Evolutionary conservation across 345 rosid species (phyloP).

Genomic region (Eucalyptus pumila): DNA sequence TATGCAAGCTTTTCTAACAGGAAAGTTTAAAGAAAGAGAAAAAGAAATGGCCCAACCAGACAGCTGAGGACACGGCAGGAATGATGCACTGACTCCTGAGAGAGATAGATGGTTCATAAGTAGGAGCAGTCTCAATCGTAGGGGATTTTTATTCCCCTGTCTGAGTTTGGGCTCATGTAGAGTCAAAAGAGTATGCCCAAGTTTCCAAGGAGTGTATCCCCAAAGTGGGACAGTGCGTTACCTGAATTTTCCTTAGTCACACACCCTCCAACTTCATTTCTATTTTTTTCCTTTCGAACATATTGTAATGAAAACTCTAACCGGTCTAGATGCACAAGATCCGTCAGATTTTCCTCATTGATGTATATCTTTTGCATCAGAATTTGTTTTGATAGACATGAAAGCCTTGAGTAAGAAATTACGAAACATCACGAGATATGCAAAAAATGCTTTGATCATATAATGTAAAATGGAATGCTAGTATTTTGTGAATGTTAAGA

Average conservation of each 20-base stretch:
- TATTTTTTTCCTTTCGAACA: background rate
- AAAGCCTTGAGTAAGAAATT: background rate
- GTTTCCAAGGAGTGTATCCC: slow-evolving; percentile 3
- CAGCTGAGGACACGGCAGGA: background rate
- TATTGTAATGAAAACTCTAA: background rate
- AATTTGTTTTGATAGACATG: background rate
- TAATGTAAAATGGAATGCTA: background rate
- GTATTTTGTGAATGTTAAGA: background rate
- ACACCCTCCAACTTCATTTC: background rate
- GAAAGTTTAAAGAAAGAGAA: background rate
- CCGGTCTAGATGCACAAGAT: background rate
- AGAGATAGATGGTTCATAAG: background rate
- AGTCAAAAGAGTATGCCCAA: slow-evolving; percentile 1
- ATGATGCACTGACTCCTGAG: background rate
- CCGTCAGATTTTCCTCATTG: background rate
- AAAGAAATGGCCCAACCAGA: background rate
- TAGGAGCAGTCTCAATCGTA: background rate
- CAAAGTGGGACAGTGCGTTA: slow-evolving; percentile 10
- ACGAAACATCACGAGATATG: background rate
- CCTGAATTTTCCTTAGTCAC: background rate
- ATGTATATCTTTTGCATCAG: background rate
- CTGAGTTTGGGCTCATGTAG: background rate
- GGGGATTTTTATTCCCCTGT: background rate
- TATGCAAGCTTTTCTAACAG: background rate
- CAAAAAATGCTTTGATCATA: background rate